Evolutionary conservation across 441 rosid species (phyloP).

Genomic region (Aquilaria agallochum): DNA sequence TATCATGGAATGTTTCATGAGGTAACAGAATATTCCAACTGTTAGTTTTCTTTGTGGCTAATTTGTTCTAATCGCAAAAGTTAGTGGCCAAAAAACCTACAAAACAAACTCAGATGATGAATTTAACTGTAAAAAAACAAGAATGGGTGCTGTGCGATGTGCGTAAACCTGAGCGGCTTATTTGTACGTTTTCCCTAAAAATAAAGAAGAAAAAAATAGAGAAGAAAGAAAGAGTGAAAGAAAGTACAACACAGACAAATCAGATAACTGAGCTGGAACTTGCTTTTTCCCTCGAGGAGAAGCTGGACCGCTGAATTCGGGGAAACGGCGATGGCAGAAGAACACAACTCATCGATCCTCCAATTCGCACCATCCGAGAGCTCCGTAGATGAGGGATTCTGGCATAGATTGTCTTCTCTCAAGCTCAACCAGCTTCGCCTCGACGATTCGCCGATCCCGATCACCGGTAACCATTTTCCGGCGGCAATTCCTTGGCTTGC

Average conservation of each 20-base stretch:
- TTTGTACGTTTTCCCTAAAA: not conserved
- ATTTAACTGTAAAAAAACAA: no score
- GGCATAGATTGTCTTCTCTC: constrained; percentile 84
- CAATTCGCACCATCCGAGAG: constrained; percentile 81
- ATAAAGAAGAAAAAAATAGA: not conserved
- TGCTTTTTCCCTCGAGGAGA: not conserved
- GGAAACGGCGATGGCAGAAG: constrained; percentile 23
- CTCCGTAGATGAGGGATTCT: constrained; percentile 84
- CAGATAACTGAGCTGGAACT: not conserved
- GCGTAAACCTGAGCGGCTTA: no score
- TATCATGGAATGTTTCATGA: no score
- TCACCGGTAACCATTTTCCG: constrained; percentile 45
- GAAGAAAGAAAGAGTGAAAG: not conserved
- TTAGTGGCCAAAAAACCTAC: no score
- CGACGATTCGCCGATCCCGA: constrained; percentile 83
- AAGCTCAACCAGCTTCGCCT: constrained; percentile 84
- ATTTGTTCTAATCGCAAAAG: no score
- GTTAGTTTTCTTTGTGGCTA: no score
- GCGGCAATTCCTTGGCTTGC: not conserved
- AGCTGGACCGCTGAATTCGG: not conserved
- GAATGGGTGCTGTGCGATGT: no score
- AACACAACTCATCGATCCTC: constrained; percentile 40
- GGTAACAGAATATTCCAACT: no score
- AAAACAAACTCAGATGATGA: no score
- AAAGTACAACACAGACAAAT: not conserved